These are phyloP conservation scores for Sclerospora graminicola DNA, from an alignment of 352 stramenopile genomes.

Conservation along the genomic window DNA sequence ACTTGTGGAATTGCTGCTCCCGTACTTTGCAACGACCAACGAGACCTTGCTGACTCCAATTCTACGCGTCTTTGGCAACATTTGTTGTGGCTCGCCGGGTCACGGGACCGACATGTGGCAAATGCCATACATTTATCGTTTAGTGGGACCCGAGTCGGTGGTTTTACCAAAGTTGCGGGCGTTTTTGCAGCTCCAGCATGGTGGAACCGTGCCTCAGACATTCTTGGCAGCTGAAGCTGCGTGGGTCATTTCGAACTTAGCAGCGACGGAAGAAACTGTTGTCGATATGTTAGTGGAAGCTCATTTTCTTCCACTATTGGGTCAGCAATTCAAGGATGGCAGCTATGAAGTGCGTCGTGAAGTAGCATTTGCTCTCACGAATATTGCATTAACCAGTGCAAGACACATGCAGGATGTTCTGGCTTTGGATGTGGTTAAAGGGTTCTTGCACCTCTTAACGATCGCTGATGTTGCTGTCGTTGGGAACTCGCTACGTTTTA, in stretches of 20 bases:
- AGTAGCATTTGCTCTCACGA: conserved; percentile 60
- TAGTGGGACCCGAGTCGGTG: conserved; percentile 34
- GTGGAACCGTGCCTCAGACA: conserved; percentile 15
- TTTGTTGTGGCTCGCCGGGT: conserved; percentile 57
- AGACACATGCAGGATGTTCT: conserved; percentile 42
- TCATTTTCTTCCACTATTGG: conserved; percentile 45
- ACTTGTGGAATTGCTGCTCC: conserved; percentile 41
- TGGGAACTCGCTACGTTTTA: conserved; percentile 61
- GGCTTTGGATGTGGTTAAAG: conserved; percentile 44
- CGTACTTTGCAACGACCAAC: conserved; percentile 48
- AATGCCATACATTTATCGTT: conserved; percentile 38
- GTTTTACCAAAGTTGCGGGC: conserved; percentile 49
- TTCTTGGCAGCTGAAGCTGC: conserved; percentile 47
- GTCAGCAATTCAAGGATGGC: conserved; percentile 42
- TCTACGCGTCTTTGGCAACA: conserved; percentile 69
- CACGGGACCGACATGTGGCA: conserved; percentile 72
- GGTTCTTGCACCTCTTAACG: conserved; percentile 44
- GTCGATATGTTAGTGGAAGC: conserved; percentile 45
- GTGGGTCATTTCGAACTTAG: conserved; percentile 75
- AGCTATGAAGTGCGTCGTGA: conserved; percentile 64
- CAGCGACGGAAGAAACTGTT: conserved; percentile 36
- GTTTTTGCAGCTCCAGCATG: conserved; percentile 32
- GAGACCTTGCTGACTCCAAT: conserved; percentile 61
- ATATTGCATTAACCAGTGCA: conserved; percentile 55
- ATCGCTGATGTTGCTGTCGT: conserved; percentile 60